Evolutionary conservation across 2,329 filamentous ascomycete species (phyloP).

Genomic region (Aspergillus melleus): DNA sequence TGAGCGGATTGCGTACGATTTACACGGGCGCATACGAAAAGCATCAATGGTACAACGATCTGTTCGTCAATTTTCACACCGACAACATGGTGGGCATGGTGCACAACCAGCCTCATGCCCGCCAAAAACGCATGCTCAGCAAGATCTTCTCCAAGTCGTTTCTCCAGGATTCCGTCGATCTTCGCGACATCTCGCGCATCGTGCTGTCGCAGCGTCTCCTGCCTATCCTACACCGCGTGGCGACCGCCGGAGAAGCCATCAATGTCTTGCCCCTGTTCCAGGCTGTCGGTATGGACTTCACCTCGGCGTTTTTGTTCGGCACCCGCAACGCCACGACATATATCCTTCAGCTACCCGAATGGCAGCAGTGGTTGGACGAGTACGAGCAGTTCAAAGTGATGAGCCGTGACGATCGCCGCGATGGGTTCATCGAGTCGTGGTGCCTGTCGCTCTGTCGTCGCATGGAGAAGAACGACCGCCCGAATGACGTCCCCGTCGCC

Average conservation of each 20-base stretch:
- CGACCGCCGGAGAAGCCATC: constrained; percentile 19
- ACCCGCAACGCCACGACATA: constrained; percentile 58
- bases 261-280: constrained; percentile 63
- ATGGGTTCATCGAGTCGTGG: constrained; percentile 65
- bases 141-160: constrained; percentile 74
- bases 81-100: constrained; percentile 67
- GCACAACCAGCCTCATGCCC: constrained; percentile 59
- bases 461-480: constrained; percentile 37
- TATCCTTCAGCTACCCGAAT: constrained; percentile 51
- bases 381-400: constrained; percentile 63
- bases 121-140: constrained; percentile 70
- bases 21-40: constrained; percentile 72
- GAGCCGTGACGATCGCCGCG: constrained; percentile 56
- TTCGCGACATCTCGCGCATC: constrained; percentile 52
- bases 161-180: constrained; percentile 57
- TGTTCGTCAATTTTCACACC: constrained; percentile 65
- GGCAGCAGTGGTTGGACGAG: constrained; percentile 61
- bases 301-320: constrained; percentile 70
- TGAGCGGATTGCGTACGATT: constrained; percentile 57
- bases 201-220: constrained; percentile 61
- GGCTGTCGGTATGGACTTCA: constrained; percentile 70
- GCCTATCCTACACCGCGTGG: constrained; percentile 45
- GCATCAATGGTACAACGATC: constrained; percentile 61
- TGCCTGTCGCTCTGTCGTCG: constrained; percentile 52
- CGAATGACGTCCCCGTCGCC: constrained; percentile 6